These are phyloP conservation scores for Grigorovia yakushimaensis DNA, from an alignment of 805 yeast genomes.

Conservation along the genomic window DNA sequence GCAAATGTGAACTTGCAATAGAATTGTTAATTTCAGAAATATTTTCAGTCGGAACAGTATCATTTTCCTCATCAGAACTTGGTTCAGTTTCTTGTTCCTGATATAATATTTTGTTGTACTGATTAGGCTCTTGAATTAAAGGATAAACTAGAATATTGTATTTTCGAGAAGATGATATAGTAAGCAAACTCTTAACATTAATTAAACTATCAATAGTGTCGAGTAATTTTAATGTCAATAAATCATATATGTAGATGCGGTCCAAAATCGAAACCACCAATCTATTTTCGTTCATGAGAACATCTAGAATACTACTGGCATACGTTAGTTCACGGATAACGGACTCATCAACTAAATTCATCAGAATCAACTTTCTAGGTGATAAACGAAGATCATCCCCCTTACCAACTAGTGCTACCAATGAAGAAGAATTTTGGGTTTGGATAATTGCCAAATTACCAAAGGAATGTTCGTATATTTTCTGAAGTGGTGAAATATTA, in stretches of 20 bases:
- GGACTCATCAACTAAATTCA: slow-evolving; percentile 71
- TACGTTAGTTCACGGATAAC: no score
- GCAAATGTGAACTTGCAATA: no score
- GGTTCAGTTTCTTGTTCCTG: background rate
- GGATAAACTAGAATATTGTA: slow-evolving; percentile 60
- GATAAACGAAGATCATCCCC: slow-evolving; percentile 58
- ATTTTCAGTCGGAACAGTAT: no score
- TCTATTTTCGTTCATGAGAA: slow-evolving; percentile 54
- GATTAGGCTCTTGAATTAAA: background rate
- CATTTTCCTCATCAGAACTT: no score
- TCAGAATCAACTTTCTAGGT: slow-evolving; percentile 71
- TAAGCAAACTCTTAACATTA: slow-evolving; percentile 46
- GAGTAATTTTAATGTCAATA: slow-evolving; percentile 55
- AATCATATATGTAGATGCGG: slow-evolving; percentile 62
- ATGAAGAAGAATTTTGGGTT: background rate
- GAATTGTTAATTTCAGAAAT: no score
- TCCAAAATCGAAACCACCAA: slow-evolving; percentile 51
- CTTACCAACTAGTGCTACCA: slow-evolving; percentile 30
- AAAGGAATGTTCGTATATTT: background rate
- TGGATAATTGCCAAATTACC: background rate
- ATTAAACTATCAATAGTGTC: slow-evolving; percentile 20
- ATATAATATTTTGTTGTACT: background rate
- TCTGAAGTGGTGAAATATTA: no score
- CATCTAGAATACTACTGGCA: slow-evolving; percentile 58
- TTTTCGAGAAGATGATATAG: slow-evolving; percentile 45